Evolutionary conservation across 208 protist genomes (phyloP).

Genomic region (Novymonas esmeraldas): DNA sequence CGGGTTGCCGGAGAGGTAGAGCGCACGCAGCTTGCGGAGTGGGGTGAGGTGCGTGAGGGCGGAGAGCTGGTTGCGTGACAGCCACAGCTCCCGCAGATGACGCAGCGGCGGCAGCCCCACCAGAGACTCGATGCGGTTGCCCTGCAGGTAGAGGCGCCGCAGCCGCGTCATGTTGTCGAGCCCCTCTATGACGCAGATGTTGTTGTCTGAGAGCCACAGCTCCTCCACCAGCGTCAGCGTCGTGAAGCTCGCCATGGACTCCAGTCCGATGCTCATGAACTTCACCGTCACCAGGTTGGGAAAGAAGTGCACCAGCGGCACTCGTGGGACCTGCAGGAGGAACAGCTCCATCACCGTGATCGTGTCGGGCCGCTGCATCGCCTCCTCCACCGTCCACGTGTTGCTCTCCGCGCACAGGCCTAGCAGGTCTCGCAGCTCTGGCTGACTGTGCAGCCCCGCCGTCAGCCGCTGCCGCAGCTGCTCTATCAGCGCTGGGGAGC

Average conservation of each 20-base stretch:
- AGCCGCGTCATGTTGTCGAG: conserved; percentile 74
- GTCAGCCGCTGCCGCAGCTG: conserved; percentile 46
- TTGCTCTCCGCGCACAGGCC: conserved; percentile 81
- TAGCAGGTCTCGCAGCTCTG: conserved; percentile 63
- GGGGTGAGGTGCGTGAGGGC: conserved; percentile 49
- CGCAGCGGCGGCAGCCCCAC: conserved; percentile 70
- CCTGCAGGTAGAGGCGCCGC: conserved; percentile 79
- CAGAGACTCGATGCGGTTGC: conserved; percentile 85
- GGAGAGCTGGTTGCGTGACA: conserved; percentile 72
- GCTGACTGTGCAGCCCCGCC: conserved; percentile 40
- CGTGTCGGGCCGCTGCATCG: conserved; percentile 53
- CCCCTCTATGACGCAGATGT: conserved; percentile 76
- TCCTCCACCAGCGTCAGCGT: conserved; percentile 76
- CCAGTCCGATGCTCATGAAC: conserved; percentile 75
- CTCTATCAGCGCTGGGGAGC: conserved; percentile 44
- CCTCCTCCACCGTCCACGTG: conserved; percentile 76
- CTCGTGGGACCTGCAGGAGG: conserved; percentile 61
- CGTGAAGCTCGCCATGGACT: conserved; percentile 72
- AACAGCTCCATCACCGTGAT: conserved; percentile 85
- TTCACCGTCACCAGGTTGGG: conserved; percentile 77
- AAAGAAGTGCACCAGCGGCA: conserved; percentile 74
- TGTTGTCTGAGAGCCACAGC: conserved; percentile 91
- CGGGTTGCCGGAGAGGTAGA: conserved; percentile 87
- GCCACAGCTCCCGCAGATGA: conserved; percentile 81
- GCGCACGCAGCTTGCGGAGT: conserved; percentile 60